Base-by-base conservation (phyloP, 2,329 filamentous ascomycete species). In the Thermoascus crustaceus region DNA sequence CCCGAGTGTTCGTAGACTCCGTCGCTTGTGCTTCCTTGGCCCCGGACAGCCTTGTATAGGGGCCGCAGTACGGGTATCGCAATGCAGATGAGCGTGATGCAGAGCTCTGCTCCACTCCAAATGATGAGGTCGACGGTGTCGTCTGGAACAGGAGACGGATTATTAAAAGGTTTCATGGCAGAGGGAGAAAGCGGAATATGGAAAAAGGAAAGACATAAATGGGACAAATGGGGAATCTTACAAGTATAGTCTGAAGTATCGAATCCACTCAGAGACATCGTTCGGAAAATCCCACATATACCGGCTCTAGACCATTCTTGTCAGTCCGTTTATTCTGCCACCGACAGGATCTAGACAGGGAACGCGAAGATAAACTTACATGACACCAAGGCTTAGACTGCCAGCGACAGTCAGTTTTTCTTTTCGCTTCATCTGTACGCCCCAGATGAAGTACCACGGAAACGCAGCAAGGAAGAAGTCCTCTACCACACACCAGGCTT, bases 391-490 rank as follows among this genome's bases (percentile, higher is more conserved):
- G 32, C 60, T 63, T 46, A 64, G 54, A 8, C 56, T 58, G 7
- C 55, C 35, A 1, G 53, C 54, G 7, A 65, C 54, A 3, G 56
- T 52, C 14, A 61, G 45, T 35, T 63, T 64, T 16, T 63, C 61
- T 27, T 55, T 58, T 20, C 45, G 51, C 16, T 47, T 53, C 48
- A 65, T 63, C 9, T 60, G 52, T 5, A 64, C 38, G 7, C 53
- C 45, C 42, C 49, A 50, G 13, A 63, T 52, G 37, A 63, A 55
- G 5, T 52, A 40, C 62, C 61, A 66, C 1, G 63, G 61, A 14
- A 65, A 42, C 2, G 53, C 31, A 1, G 61, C 57, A 2, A 65
- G 48, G 11, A 61, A 46, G n/a, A 65, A 54, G 21, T 66, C 61
- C 31, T 59, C 44, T 2, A 30, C 39, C 7, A 42, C 46, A 35